Evolutionary conservation across 2,329 filamentous ascomycete genomes (phyloP).

Genomic region (Raffaelea arxii): DNA sequence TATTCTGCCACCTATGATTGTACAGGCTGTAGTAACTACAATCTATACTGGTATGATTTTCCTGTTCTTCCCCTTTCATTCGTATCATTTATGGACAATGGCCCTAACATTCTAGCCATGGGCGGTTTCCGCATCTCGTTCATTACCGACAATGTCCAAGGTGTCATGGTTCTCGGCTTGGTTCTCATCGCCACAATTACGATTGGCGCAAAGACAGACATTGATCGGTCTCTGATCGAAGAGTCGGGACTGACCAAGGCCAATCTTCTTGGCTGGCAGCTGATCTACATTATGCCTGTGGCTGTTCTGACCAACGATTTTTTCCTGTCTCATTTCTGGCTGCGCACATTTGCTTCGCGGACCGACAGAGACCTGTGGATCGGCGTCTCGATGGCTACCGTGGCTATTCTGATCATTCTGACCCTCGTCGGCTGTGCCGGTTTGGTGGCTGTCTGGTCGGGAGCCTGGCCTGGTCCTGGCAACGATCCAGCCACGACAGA

Average conservation of each 20-base stretch:
- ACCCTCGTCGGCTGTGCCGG: conserved; percentile 65
- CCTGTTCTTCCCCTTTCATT: neutral
- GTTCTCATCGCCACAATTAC: conserved; percentile 69
- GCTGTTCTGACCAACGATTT: conserved; percentile 79
- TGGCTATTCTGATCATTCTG: conserved; percentile 57
- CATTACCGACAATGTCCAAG: conserved; percentile 74
- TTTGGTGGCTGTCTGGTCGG: conserved; percentile 69
- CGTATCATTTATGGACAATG: neutral
- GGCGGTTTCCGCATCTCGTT: conserved; percentile 81
- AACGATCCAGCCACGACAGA: conserved; percentile 40
- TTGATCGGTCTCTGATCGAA: conserved; percentile 58
- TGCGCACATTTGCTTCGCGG: conserved; percentile 71
- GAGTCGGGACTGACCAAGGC: conserved; percentile 59
- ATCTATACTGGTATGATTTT: conserved; percentile 63
- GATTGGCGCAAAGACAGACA: conserved; percentile 65
- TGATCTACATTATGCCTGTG: conserved; percentile 74
- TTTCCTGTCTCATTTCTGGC: conserved; percentile 77
- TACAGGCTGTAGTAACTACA: conserved; percentile 68
- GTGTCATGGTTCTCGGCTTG: conserved; percentile 64
- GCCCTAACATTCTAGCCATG: conserved; percentile 40
- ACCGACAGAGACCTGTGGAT: conserved; percentile 71
- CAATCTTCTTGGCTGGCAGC: conserved; percentile 70
- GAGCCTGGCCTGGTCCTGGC: conserved; percentile 59
- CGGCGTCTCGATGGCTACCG: conserved; percentile 59
- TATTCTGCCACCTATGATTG: conserved; percentile 65